Percentiles rank a stretch among this genome's conserved stretches.
Evolutionary conservation across 2,329 filamentous ascomycete species (phyloP).

Genomic region (Trematosphaeria pertusa): DNA sequence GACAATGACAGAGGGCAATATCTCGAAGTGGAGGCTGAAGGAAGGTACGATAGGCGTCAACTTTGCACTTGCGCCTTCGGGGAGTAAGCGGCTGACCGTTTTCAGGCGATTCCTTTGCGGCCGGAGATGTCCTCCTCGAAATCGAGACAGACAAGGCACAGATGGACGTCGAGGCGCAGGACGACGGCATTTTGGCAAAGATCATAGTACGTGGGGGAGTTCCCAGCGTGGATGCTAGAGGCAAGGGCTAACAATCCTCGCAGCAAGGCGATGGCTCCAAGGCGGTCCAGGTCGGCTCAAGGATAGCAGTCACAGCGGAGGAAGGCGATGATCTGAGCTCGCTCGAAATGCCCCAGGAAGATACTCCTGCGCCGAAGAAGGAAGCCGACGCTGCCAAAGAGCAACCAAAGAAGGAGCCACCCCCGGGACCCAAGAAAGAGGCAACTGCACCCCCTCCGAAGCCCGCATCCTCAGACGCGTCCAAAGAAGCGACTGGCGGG

Average conservation of each 20-base stretch:
- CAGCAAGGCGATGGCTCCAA: conserved; percentile 74
- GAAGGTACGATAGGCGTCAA: conserved; percentile 61
- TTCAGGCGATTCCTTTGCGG: conserved; percentile 73
- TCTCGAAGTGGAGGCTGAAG: conserved; percentile 83
- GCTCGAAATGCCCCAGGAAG: conserved; percentile 77
- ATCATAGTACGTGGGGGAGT: conserved; percentile 62
- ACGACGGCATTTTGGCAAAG: conserved; percentile 86
- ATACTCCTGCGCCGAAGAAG: conserved; percentile 53
- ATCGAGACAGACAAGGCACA: conserved; percentile 95
- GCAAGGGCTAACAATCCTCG: conserved; percentile 14
- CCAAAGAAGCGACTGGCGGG: conserved; percentile 42
- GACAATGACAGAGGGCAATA: conserved; percentile 94
- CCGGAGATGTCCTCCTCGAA: conserved; percentile 86
- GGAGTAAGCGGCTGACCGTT: conserved; percentile 21
- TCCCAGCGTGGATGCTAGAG: not conserved
- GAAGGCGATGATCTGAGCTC: conserved; percentile 77
- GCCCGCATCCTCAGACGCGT: conserved; percentile 25
- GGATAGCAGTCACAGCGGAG: conserved; percentile 86
- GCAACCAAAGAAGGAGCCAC: conserved; percentile 32
- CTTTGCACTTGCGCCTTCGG: conserved; percentile 1
- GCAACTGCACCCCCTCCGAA: conserved; percentile 40
- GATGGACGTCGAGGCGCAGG: conserved; percentile 94
- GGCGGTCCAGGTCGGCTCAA: conserved; percentile 75
- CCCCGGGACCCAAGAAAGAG: conserved; percentile 42
- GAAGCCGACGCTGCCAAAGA: conserved; percentile 41